A percentile compares a stretch with the other conserved stretches of the same genome.
Conservation (phyloP, 768 basidiomycete genomes). For the Dendrothele bispora region DNA sequence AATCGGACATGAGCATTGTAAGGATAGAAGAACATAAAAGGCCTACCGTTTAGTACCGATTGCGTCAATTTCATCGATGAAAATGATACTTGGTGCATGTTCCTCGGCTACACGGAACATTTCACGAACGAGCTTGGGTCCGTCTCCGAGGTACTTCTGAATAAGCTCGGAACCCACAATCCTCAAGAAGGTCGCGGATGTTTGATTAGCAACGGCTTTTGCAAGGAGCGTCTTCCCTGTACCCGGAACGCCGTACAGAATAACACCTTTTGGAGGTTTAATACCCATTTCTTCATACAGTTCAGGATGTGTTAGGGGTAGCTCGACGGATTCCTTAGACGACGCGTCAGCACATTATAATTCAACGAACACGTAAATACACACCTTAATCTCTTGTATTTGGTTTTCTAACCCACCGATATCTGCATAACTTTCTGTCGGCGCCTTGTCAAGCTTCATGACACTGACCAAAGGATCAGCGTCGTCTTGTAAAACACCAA, state of each 20-base stretch:
- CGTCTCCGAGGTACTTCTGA: constrained; percentile 99
- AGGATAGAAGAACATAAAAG: not conserved
- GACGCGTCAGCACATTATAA: constrained; percentile 1
- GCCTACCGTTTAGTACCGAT: constrained; percentile 92
- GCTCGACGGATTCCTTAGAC: constrained; percentile 94
- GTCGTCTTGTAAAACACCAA: constrained; percentile 95
- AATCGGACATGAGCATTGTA: constrained; percentile 9
- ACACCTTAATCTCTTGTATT: constrained; percentile 97
- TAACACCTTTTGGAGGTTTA: constrained; percentile 99
- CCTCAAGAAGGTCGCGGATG: constrained; percentile 95
- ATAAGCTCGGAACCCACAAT: constrained; percentile 98
- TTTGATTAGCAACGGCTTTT: constrained; percentile 97
- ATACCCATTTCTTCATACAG: constrained; percentile 99
- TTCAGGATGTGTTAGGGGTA: constrained; percentile 96
- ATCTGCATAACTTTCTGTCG: constrained; percentile 97
- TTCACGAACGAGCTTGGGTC: constrained; percentile 96
- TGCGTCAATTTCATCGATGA: constrained; percentile 99
- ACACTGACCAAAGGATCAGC: constrained; percentile 94
- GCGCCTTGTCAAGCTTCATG: constrained; percentile 99
- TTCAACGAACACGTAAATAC: constrained; percentile 12
- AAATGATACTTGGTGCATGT: constrained; percentile 97
- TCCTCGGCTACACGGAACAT: constrained; percentile 97
- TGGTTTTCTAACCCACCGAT: constrained; percentile 96
- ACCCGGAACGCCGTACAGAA: constrained; percentile 97
- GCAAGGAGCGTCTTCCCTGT: constrained; percentile 98